Percentiles rank a stretch among this genome's conserved stretches.
These are phyloP conservation scores for Fusarium papillatum DNA, from an alignment of 2,329 filamentous ascomycete genomes.

Conservation along the genomic window DNA sequence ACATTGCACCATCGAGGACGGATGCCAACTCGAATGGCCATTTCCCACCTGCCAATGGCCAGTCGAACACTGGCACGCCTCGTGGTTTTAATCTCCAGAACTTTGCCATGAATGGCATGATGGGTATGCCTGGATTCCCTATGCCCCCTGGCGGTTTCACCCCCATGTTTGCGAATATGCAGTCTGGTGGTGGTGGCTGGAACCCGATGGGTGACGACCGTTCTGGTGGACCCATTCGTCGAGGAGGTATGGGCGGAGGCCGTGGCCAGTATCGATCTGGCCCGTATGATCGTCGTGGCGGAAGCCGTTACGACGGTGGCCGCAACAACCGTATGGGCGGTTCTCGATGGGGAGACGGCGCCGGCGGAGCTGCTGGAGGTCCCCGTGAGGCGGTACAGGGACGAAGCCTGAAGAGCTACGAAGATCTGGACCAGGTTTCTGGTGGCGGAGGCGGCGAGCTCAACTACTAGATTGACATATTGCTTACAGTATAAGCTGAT, in stretches of 20 bases:
- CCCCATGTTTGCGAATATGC: constrained; percentile 68
- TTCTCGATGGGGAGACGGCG: constrained; percentile 81
- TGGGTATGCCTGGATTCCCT: constrained; percentile 72
- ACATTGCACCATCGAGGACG: constrained; percentile 93
- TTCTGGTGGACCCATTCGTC: constrained; percentile 76
- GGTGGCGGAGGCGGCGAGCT: constrained; percentile 84
- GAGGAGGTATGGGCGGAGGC: constrained; percentile 69
- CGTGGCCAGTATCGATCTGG: constrained; percentile 73
- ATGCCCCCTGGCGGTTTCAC: constrained; percentile 61
- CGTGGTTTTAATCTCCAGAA: constrained; percentile 91
- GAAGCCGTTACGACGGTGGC: constrained; percentile 64
- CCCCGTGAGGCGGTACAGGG: constrained; percentile 94
- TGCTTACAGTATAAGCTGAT: background rate
- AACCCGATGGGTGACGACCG: constrained; percentile 67
- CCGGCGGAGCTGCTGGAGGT: constrained; percentile 82
- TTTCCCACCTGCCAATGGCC: constrained; percentile 85
- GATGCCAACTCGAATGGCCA: constrained; percentile 97
- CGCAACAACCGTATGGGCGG: constrained; percentile 63
- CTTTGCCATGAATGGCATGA: constrained; percentile 72
- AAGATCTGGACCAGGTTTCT: constrained; percentile 91
- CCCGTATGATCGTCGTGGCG: constrained; percentile 79
- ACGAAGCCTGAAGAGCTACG: constrained; percentile 94
- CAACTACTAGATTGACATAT: constrained; percentile 77
- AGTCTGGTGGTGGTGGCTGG: constrained; percentile 61
- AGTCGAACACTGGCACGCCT: constrained; percentile 85